These are phyloP conservation scores for Aspergillus steynii DNA, from an alignment of 495 filamentous ascomycete genomes.

Conservation along the genomic window DNA sequence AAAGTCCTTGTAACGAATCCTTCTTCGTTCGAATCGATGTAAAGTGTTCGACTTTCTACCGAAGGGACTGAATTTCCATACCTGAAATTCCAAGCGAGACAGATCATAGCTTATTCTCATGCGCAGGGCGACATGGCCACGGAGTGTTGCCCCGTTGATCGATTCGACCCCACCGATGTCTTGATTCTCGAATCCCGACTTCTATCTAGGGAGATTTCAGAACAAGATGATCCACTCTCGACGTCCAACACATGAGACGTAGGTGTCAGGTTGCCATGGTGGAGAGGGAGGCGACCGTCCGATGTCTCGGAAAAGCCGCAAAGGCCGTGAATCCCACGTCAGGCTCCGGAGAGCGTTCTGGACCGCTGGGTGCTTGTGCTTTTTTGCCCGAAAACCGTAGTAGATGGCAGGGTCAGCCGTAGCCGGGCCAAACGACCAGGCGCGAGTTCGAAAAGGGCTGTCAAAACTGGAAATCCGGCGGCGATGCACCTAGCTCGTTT, in stretches of 20 bases:
- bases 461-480: not conserved
- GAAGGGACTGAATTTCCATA: not conserved
- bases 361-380: not conserved
- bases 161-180: not conserved
- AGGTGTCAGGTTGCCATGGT: not conserved
- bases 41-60: not conserved
- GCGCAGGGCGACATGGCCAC: conserved; percentile 2
- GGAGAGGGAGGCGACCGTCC: not conserved
- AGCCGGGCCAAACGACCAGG: not conserved
- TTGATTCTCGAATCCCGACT: not conserved
- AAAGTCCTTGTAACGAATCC: not conserved
- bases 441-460: not conserved
- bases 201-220: not conserved
- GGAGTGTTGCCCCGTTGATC: not conserved
- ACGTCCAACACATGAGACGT: not conserved
- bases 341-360: not conserved
- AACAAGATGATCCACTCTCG: not conserved
- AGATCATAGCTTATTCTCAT: too few relatives aligned
- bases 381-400: not conserved
- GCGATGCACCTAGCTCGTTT: not conserved
- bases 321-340: not conserved
- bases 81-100: too few relatives aligned
- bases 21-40: not conserved
- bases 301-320: not conserved
- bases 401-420: not conserved